Evolutionary conservation across 352 stramenopile species (phyloP).

Genomic region (Phytophthora lateralis): DNA sequence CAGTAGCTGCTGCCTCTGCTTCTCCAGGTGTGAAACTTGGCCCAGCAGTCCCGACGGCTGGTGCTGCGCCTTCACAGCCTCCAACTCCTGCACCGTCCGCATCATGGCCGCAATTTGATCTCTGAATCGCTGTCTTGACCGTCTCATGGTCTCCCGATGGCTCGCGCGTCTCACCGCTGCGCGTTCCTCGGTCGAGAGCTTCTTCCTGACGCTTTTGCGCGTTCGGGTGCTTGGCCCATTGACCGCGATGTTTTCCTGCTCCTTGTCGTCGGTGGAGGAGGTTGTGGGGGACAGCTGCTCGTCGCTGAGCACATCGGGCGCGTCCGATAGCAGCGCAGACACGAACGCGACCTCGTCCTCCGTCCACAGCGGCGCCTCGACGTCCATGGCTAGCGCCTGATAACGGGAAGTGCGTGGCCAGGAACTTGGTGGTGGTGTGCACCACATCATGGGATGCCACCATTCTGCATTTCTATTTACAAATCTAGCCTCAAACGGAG

Average conservation of each 20-base stretch:
- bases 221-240: background rate
- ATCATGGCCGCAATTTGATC: conserved; percentile 40
- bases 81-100: conserved; percentile 33
- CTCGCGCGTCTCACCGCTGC: conserved; percentile 27
- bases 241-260: background rate
- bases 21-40: conserved; percentile 33
- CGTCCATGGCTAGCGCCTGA: conserved; percentile 17
- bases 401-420: background rate
- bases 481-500: too few species aligned
- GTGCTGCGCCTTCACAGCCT: conserved; percentile 21
- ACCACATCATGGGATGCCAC: background rate
- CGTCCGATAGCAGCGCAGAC: conserved; percentile 30
- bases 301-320: conserved; percentile 21
- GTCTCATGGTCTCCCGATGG: conserved; percentile 43
- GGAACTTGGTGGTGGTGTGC: background rate
- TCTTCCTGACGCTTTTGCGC: conserved; percentile 18
- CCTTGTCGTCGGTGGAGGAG: conserved; percentile 4
- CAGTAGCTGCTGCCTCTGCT: conserved; percentile 31
- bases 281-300: conserved; percentile 12
- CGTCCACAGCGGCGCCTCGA: conserved; percentile 25
- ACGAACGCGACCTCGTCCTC: conserved; percentile 33
- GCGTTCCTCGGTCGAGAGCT: conserved; percentile 25
- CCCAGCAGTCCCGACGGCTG: conserved; percentile 16
- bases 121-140: conserved; percentile 40
- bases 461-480: conserved; percentile 5